These are phyloP conservation scores for Hanseniaspora occidentalis DNA, from an alignment of 805 yeast genomes.

Conservation along the genomic window DNA sequence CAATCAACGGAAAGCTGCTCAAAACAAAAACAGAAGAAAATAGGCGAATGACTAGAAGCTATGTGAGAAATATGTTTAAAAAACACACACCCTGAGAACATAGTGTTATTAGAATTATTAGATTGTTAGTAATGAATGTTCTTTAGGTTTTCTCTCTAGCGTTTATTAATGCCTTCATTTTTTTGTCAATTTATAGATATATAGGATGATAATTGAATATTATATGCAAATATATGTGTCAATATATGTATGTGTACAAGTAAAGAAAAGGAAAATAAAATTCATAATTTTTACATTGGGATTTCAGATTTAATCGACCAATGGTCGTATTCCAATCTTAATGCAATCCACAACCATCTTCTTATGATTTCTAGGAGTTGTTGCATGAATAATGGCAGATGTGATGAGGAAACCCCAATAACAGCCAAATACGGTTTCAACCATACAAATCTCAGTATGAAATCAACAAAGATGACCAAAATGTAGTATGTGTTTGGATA, in stretches of 20 bases:
- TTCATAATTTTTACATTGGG: not conserved
- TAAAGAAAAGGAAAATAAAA: too few relatives aligned
- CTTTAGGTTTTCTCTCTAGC: too few relatives aligned
- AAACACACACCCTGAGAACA: not conserved
- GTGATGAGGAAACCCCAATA: too few relatives aligned
- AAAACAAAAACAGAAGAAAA: conserved; percentile 25
- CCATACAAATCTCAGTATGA: conserved; percentile 68
- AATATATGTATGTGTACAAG: too few relatives aligned
- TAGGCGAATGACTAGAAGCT: not conserved
- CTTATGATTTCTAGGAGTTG: conserved; percentile 68
- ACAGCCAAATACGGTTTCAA: conserved; percentile 14
- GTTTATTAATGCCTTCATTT: too few relatives aligned
- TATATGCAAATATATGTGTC: too few relatives aligned
- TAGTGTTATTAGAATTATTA: too few relatives aligned
- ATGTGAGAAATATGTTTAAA: not conserved
- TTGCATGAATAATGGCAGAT: conserved; percentile 50
- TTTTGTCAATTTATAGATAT: too few relatives aligned
- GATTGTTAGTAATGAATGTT: too few relatives aligned
- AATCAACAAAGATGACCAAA: conserved; percentile 46
- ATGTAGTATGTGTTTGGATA: conserved; percentile 15
- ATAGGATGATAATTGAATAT: too few relatives aligned
- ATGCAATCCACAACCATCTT: conserved; percentile 81
- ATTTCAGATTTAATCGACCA: conserved; percentile 7
- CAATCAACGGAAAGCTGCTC: conserved; percentile 36
- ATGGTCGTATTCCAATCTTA: conserved; percentile 74